Evolutionary conservation across 352 stramenopile species (phyloP).

Genomic region (Phytopythium ostracodes): DNA sequence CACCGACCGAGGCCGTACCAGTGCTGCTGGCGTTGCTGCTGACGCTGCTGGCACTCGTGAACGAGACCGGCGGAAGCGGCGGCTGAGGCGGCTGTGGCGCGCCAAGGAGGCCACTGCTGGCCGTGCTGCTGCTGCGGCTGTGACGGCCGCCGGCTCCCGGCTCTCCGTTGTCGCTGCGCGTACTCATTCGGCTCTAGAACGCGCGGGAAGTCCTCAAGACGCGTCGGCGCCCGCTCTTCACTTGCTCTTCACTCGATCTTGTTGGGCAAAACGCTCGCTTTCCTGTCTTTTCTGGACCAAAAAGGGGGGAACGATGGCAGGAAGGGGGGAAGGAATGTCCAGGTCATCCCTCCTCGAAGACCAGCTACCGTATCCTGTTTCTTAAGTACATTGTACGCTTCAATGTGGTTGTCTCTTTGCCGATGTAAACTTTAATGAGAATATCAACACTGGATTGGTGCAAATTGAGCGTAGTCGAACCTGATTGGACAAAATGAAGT

Average conservation of each 20-base stretch:
- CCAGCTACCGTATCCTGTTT: neutral
- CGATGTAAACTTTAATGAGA: neutral
- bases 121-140: slow-evolving; percentile 42
- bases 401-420: no score
- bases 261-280: neutral
- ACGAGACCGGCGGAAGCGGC: slow-evolving; percentile 14
- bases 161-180: slow-evolving; percentile 22
- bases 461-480: neutral
- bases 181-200: slow-evolving; percentile 17
- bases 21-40: slow-evolving; percentile 12
- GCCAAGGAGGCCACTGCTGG: slow-evolving; percentile 21
- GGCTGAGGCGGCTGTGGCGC: slow-evolving; percentile 18
- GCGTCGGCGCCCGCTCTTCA: neutral
- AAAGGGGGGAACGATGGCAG: neutral
- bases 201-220: no score
- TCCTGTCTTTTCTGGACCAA: neutral
- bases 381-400: neutral
- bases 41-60: slow-evolving; percentile 17
- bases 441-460: neutral
- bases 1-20: neutral
- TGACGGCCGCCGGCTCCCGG: slow-evolving; percentile 18
- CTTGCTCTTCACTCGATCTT: neutral
- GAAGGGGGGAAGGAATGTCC: neutral
- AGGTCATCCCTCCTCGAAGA: slow-evolving; percentile 1
- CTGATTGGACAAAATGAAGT: neutral